Evolutionary conservation across 768 basidiomycete species (phyloP), one percentile per base, ranked within the genome.

Genomic region (Auricularia auricula-judae): DNA sequence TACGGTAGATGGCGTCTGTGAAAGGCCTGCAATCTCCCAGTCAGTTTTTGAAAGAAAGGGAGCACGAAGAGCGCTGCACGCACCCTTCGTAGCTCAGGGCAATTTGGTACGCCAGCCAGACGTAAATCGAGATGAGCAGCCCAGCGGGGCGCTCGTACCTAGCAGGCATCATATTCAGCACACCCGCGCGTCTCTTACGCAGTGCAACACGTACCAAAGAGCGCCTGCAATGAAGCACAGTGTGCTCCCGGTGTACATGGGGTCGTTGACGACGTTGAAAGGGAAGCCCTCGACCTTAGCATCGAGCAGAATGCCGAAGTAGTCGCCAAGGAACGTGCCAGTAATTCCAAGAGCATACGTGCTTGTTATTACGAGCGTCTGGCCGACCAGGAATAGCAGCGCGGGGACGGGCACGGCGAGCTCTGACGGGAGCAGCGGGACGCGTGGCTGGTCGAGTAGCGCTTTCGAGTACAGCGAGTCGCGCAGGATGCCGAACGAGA

Each of bases 221-320:
- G 96, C 89, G 1, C 84, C 86, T 23, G 86, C 95, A 43, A 84
- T 76, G 76, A 98, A 98, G 73, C 87, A 91, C 78, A 99, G 77
- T 4, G 93, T 94, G 71, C 89, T 93, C 7, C 96, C 96, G 58
- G 93, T 89, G 72, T 99, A 98, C 96, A 99, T 99, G 0, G 96
- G 96, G 74, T 97, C 88, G 21, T 84, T 80, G 51, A 95, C 80
- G 59, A 97, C 82, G 72, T 96, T 96, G 81, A 98, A 99, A 0
- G 96, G 96, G 80, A 99, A 99, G 23, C 90, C 88, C 71, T 93
- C 88, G n/a, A 98, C 94, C 62, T 91, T 81, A 66, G 87, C 80
- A 70, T 92, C 86, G 93, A 79, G 79, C 35, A 79, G 71, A 59
- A 80, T 80, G 39, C 79, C 79, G 67, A 78, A 79, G 64, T 70